These are phyloP conservation scores for Microsporum canis DNA, from an alignment of 2,329 filamentous ascomycete species.

Conservation along the genomic window DNA sequence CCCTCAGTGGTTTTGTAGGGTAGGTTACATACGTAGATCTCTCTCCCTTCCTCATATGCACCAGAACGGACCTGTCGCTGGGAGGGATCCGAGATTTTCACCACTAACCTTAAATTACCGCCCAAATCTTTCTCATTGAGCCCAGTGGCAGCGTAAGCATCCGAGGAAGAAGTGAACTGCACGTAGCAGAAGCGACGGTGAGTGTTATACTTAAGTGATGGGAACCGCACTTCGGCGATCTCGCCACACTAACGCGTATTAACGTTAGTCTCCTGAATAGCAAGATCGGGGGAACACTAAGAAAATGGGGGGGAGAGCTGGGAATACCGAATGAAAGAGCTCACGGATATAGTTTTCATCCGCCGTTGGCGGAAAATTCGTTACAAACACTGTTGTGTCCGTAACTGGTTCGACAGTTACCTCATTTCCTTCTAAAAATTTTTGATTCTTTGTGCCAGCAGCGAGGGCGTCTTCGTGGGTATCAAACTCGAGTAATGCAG, in stretches of 20 bases:
- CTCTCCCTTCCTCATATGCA: conserved; percentile 73
- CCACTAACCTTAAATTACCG: conserved; percentile 56
- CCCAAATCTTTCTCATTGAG: conserved; percentile 62
- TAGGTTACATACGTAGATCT: conserved; percentile 66
- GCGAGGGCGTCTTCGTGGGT: conserved; percentile 67
- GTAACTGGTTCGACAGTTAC: conserved; percentile 65
- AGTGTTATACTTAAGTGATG: conserved; percentile 79
- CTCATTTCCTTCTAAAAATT: conserved; percentile 60
- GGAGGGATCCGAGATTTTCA: conserved; percentile 73
- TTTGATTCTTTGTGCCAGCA: conserved; percentile 70
- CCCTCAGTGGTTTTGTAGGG: conserved; percentile 51
- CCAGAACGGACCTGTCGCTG: conserved; percentile 69
- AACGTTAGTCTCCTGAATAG: not conserved
- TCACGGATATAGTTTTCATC: conserved; percentile 43
- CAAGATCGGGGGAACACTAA: not conserved
- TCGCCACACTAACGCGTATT: conserved; percentile 52
- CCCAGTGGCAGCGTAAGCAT: conserved; percentile 58
- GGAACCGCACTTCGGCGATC: conserved; percentile 75
- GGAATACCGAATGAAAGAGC: conserved; percentile 43
- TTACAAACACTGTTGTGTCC: conserved; percentile 72
- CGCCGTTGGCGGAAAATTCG: conserved; percentile 64
- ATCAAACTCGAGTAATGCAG: conserved; percentile 76
- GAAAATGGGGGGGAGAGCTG: conserved; percentile 11
- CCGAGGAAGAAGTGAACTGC: conserved; percentile 62
- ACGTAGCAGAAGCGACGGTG: conserved; percentile 92